Percentiles rank a stretch among this genome's conserved stretches.
These are phyloP conservation scores for Calonectria hongkongensis DNA, from an alignment of 2,329 filamentous ascomycete genomes.

Conservation along the genomic window DNA sequence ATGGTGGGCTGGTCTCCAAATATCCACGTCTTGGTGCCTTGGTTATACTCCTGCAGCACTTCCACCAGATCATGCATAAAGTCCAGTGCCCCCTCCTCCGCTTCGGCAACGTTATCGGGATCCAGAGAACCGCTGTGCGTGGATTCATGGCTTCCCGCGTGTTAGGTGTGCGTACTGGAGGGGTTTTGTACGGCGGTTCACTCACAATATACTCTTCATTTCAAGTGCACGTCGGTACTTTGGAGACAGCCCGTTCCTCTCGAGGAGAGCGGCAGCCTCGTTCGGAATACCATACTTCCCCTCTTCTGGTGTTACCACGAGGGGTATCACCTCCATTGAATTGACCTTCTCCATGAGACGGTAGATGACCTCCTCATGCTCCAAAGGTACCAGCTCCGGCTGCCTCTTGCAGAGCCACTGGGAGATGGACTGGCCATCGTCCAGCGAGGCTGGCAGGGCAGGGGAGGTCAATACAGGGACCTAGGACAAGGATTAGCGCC, in stretches of 20 bases:
- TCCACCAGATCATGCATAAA: slow-evolving; percentile 51
- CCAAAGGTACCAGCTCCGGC: slow-evolving; percentile 53
- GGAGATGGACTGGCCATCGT: slow-evolving; percentile 55
- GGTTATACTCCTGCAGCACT: slow-evolving; percentile 41
- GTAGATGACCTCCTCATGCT: slow-evolving; percentile 50
- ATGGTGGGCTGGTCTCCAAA: slow-evolving; percentile 56
- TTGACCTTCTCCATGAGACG: slow-evolving; percentile 53
- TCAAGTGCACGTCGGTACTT: slow-evolving; percentile 55
- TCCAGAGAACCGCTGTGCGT: slow-evolving; percentile 51
- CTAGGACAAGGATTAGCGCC: slow-evolving; percentile 41
- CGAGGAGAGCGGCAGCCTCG: slow-evolving; percentile 55
- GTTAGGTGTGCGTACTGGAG: slow-evolving; percentile 14
- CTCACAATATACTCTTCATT: slow-evolving; percentile 58
- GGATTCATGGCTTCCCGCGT: slow-evolving; percentile 52
- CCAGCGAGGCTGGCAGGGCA: slow-evolving; percentile 46
- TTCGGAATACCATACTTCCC: slow-evolving; percentile 54
- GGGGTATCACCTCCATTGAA: slow-evolving; percentile 51
- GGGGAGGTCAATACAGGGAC: slow-evolving; percentile 55
- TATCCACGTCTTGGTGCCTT: slow-evolving; percentile 50
- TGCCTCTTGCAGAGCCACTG: slow-evolving; percentile 56
- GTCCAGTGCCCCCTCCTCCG: slow-evolving; percentile 48
- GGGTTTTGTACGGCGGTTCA: slow-evolving; percentile 14
- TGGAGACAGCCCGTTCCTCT: slow-evolving; percentile 52
- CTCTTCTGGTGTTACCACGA: slow-evolving; percentile 51
- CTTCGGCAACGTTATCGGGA: slow-evolving; percentile 49